phyloP scores from a whole-genome alignment of 2,329 filamentous ascomycete genomes.

The Claviceps cyperi region DNA sequence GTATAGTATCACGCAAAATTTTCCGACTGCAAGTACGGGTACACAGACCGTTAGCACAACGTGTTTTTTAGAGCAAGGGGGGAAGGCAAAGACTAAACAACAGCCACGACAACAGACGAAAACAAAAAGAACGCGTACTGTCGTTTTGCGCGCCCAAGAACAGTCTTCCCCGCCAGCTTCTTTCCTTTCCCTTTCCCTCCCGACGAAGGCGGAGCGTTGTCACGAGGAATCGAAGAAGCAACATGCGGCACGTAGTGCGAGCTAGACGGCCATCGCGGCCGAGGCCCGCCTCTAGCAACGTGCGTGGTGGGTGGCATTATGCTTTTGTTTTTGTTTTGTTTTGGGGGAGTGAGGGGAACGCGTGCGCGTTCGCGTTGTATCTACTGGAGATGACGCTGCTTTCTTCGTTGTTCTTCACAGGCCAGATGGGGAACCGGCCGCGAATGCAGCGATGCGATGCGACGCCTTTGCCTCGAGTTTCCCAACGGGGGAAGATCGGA shows the following conservation, averaged over 20 bases:
- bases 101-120: background rate
- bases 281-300: background rate
- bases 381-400: no score
- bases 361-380: background rate
- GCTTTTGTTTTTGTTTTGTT: background rate
- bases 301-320: background rate
- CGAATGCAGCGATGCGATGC: background rate
- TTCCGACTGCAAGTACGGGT: conserved; percentile 5
- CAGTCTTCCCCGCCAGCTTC: conserved; percentile 2
- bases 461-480: background rate
- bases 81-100: background rate
- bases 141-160: background rate
- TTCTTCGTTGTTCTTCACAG: no score
- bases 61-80: background rate
- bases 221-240: background rate
- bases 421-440: no score
- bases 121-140: background rate
- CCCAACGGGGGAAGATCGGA: no score
- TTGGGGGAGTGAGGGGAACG: no score
- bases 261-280: background rate
- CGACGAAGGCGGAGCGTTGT: background rate
- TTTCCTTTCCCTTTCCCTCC: background rate
- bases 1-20: conserved; percentile 8
- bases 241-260: no score
- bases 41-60: background rate